phyloP scores from a whole-genome alignment of 2,329 filamentous ascomycete species.

The Phyllosticta paracitricarpa region DNA sequence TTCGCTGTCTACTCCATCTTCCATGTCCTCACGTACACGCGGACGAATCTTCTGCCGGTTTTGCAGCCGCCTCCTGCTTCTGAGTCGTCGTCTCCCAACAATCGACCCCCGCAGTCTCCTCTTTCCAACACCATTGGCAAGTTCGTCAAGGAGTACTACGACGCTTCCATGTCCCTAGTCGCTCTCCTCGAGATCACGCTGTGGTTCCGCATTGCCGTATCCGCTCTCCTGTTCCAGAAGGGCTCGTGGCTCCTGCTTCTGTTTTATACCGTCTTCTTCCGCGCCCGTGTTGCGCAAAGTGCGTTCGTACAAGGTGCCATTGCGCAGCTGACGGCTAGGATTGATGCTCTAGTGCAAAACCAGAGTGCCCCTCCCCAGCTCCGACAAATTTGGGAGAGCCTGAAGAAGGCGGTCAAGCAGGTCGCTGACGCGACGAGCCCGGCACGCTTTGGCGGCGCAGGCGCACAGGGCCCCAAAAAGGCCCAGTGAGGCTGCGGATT shows the following conservation, averaged over 20 bases:
- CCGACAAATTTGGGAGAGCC: slow-evolving; percentile 66
- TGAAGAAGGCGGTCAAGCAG: slow-evolving; percentile 65
- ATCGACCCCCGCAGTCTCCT: slow-evolving; percentile 37
- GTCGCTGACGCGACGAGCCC: slow-evolving; percentile 73
- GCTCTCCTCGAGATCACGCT: slow-evolving; percentile 78
- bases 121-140: slow-evolving; percentile 74
- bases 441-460: slow-evolving; percentile 57
- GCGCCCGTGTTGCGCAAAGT: slow-evolving; percentile 83
- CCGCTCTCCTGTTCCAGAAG: slow-evolving; percentile 78
- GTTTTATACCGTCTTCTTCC: slow-evolving; percentile 86
- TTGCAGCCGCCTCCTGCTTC: slow-evolving; percentile 54
- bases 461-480: slow-evolving; percentile 53
- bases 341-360: slow-evolving; percentile 74
- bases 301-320: slow-evolving; percentile 82
- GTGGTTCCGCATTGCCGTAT: slow-evolving; percentile 72
- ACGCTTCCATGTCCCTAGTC: slow-evolving; percentile 88
- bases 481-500: slow-evolving; percentile 38
- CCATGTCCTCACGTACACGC: slow-evolving; percentile 94
- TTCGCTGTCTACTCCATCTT: slow-evolving; percentile 97
- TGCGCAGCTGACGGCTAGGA: slow-evolving; percentile 57
- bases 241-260: slow-evolving; percentile 80
- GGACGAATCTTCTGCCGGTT: slow-evolving; percentile 84
- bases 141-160: slow-evolving; percentile 98
- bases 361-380: slow-evolving; percentile 77
- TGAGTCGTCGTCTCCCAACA: slow-evolving; percentile 45